Conservation (phyloP, 495 filamentous ascomycete genomes). For the Penicillium lividum region DNA sequence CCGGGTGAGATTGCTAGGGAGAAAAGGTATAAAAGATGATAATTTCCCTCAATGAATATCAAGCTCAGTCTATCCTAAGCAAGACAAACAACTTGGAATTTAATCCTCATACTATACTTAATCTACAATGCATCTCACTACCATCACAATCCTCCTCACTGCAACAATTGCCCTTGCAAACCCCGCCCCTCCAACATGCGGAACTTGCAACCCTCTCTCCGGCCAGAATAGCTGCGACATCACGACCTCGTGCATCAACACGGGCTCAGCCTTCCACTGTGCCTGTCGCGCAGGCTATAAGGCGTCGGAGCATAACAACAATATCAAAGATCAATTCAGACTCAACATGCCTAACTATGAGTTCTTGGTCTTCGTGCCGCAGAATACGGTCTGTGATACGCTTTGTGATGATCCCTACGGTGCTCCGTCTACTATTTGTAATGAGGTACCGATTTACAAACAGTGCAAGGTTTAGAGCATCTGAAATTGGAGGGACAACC, state of each 20-base stretch:
- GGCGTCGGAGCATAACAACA: constrained; percentile 44
- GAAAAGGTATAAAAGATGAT: neutral
- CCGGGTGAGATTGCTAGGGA: neutral
- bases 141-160: constrained; percentile 26
- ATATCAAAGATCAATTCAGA: constrained; percentile 41
- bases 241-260: constrained; percentile 54
- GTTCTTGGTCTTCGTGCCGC: constrained; percentile 46
- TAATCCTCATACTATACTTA: neutral
- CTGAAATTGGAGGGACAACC: neutral
- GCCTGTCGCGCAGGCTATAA: constrained; percentile 69
- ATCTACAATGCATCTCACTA: constrained; percentile 28
- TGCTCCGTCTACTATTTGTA: constrained; percentile 34
- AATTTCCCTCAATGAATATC: neutral
- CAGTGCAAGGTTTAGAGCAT: constrained; percentile 31
- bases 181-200: constrained; percentile 28
- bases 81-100: neutral
- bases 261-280: constrained; percentile 73
- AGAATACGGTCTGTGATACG: constrained; percentile 40
- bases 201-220: constrained; percentile 46
- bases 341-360: constrained; percentile 41
- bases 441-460: constrained; percentile 36
- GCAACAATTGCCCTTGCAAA: constrained; percentile 28
- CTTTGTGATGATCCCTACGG: constrained; percentile 41
- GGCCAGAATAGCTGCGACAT: constrained; percentile 45
- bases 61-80: neutral